Conservation (phyloP, 345 rosid genomes). For the Carallia brachiata region DNA sequence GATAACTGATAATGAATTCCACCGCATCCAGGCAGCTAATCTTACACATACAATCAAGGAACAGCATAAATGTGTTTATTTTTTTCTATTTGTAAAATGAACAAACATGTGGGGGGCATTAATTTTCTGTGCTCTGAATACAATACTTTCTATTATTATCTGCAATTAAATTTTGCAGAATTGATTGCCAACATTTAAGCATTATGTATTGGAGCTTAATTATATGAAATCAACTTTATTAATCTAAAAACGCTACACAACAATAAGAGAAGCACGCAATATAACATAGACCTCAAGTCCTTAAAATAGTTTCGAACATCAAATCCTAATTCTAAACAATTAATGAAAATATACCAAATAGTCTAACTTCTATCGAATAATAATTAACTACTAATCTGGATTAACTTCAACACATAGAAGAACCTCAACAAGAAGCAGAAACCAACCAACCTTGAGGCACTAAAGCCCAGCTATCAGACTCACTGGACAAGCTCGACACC, state of each 20-base stretch:
- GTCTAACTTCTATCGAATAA: too few species aligned
- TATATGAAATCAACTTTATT: too few species aligned
- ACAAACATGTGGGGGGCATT: constrained; percentile 8
- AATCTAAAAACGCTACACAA: too few species aligned
- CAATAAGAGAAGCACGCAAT: too few species aligned
- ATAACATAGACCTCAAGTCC: too few species aligned
- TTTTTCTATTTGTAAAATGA: neutral
- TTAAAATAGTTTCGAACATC: too few species aligned
- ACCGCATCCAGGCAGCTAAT: neutral
- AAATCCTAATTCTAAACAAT: too few species aligned
- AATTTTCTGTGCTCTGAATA: neutral
- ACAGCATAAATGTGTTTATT: too few species aligned
- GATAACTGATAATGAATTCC: neutral
- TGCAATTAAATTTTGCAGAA: neutral
- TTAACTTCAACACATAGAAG: neutral
- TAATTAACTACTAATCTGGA: too few species aligned
- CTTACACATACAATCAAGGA: neutral
- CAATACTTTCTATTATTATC: neutral
- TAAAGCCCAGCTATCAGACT: constrained; percentile 56
- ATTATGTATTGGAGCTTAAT: too few species aligned
- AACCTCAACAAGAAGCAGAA: neutral
- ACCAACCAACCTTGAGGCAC: constrained; percentile 65
- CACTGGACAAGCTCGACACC: constrained; percentile 56
- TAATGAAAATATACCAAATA: too few species aligned
- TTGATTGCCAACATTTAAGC: too few species aligned